Base-by-base conservation (phyloP, 75 land plant species). In the Isoetes taiwanensis region DNA sequence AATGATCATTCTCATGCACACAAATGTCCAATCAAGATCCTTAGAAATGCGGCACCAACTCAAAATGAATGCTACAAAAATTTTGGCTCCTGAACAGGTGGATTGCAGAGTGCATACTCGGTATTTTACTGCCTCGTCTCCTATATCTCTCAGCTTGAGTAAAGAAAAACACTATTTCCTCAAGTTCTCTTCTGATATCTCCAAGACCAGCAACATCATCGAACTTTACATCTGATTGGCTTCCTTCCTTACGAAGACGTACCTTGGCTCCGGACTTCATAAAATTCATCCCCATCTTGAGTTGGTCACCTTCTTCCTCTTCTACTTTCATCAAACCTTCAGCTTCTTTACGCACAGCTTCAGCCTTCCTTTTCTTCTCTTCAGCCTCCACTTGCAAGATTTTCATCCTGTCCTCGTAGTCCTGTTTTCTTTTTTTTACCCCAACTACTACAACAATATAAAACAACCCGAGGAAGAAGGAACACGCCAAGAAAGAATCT, bases 151-250 rank as follows among this genome's bases (percentile, higher is more conserved):
- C 97, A 3, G 73, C 83, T 54, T 76, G 71, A 19, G 80, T 91
- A 62, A 91, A 91, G 59, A 91, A 91, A 58, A 86, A 85, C 17
- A 91, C 97, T 59, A 91, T 77, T 61, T 91, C 97, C n/a, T n/a
- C n/a, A n/a, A n/a, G n/a, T 67, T 91, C 97, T 30, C 64, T 64
- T n/a, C 97, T 63, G 25, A 91, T 86, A n/a, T 86, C 78, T 25
- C 97, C 97, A 43, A 91, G 77, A 21, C 97, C 97, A 5, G 97
- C 97, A 59, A 91, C 97, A 75, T 91, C 97, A 3, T 71, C 37
- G 59, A 91, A 91, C 69, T 83, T 91, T 30, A 91, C 94, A 69
- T 91, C 85, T 20, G 76, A 76, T 33, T 2, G 79, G 65, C 43
- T 68, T 59, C 38, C 61, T 63, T 16, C 62, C 69, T 2, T 59